phyloP scores from a whole-genome alignment of 257 asterid genomes.

The Verbascum thapsus region DNA sequence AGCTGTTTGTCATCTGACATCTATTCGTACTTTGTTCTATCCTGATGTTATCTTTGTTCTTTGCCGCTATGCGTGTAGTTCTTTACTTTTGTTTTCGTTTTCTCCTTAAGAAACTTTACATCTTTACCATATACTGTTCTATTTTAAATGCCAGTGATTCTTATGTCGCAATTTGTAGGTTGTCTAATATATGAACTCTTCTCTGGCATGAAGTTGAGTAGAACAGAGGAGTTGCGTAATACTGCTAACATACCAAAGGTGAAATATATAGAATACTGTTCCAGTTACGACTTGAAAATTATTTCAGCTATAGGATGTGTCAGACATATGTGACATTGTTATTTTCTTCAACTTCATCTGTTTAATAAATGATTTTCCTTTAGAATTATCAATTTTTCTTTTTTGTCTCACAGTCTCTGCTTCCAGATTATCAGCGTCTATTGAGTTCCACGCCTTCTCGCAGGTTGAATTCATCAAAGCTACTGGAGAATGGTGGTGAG shows the following conservation, averaged over 20 bases:
- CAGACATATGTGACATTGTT: slow-evolving; percentile 25
- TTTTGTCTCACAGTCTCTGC: slow-evolving; percentile 80
- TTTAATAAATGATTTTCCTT: slow-evolving; percentile 33
- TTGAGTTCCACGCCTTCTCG: slow-evolving; percentile 92
- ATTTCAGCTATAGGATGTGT: slow-evolving; percentile 18
- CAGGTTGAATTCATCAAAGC: slow-evolving; percentile 95
- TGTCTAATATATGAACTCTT: slow-evolving; percentile 95
- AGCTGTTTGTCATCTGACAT: slow-evolving; percentile 1
- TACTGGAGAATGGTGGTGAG: slow-evolving; percentile 89
- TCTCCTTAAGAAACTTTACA: slow-evolving; percentile 10
- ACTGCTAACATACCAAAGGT: slow-evolving; percentile 89
- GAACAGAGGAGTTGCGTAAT: slow-evolving; percentile 88
- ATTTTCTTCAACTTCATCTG: slow-evolving; percentile 27
- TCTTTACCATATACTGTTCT: slow-evolving; percentile 20
- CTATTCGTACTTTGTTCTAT: neutral
- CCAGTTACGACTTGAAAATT: slow-evolving; percentile 22
- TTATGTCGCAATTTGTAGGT: slow-evolving; percentile 55
- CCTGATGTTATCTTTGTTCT: slow-evolving; percentile 4
- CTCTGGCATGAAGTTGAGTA: slow-evolving; percentile 83
- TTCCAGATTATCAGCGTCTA: slow-evolving; percentile 97
- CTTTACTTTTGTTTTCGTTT: neutral
- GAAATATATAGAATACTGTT: slow-evolving; percentile 24
- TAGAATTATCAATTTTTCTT: slow-evolving; percentile 31
- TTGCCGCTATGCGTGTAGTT: neutral
- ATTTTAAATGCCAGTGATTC: slow-evolving; percentile 21